Base-by-base conservation (phyloP, 2,329 filamentous ascomycete species). In the Penicillium sp. region DNA sequence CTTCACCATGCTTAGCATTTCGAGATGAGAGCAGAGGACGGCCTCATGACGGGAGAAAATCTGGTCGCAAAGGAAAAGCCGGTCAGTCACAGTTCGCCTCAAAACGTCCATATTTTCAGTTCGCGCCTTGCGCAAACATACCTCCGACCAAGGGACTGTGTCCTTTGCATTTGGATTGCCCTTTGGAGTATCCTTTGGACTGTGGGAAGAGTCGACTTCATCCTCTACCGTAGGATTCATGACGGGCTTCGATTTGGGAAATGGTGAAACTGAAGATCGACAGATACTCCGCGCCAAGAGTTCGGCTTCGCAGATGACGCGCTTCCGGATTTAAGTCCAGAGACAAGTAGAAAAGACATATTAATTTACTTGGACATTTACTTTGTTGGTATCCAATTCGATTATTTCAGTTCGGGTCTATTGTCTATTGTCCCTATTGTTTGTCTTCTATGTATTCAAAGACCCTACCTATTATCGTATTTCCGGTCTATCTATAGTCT, bases 1-100 rank as follows among this genome's bases (percentile, higher is more conserved):
- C 46, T 69, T 67, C 3, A 77, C 63, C 55, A 68, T 65, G 16
- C 69, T 63, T 9, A 77, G 61, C 60, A 77, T 68, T 44, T 71
- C 64, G 2, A 75, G 53, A 56, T 79, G 76, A 4, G 68, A 72
- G 34, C 67, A 63, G 3, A 78, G 62, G 29, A 75, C 59, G 3
- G 61, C 68, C n/a, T 76, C 71, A 58, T 78, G 75, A 38, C 71
- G 73, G 13, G 67, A 60, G 52, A 74, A 75, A 23, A 77, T 61
- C 75, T 77, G 46, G 6, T 31, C n/a, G 18, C 12, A 50, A 37
- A 40, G 9, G 32, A 10, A 35, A 13, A 25, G 31, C 18, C 13
- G 13, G 40, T 55, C 41, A 55, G 47, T 29, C 18, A 7, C 29
- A 46, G 32, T 8, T 45, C 29, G 18, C 29, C 21, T 13, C 6